A percentile compares a stretch with the other conserved stretches of the same genome.
These are phyloP conservation scores for Bathelium albidoporum DNA, from an alignment of 495 filamentous ascomycete genomes.

Conservation along the genomic window DNA sequence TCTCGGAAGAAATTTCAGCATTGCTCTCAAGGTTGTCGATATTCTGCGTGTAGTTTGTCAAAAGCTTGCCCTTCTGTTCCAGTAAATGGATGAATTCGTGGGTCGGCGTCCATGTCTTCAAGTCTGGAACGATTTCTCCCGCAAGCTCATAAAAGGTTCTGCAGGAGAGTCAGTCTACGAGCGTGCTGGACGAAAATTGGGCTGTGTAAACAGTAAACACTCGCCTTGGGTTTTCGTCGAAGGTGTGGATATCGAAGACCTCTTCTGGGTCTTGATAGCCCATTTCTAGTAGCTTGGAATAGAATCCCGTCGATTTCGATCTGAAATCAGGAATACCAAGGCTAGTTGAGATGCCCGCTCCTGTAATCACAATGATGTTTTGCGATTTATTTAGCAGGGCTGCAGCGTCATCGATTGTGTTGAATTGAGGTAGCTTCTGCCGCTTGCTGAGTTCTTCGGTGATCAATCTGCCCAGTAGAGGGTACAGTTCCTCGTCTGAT, in stretches of 20 bases:
- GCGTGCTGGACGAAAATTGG: too few species aligned
- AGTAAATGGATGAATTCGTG: slow-evolving; percentile 95
- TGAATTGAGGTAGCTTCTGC: slow-evolving; percentile 69
- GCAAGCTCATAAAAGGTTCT: slow-evolving; percentile 84
- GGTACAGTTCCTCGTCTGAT: slow-evolving; percentile 63
- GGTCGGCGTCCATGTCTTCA: slow-evolving; percentile 69
- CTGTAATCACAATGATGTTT: slow-evolving; percentile 89
- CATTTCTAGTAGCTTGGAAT: slow-evolving; percentile 68
- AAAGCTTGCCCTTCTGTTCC: slow-evolving; percentile 76
- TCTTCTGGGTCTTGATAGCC: slow-evolving; percentile 82
- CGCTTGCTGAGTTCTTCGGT: slow-evolving; percentile 74
- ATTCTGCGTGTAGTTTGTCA: slow-evolving; percentile 97
- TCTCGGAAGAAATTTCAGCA: slow-evolving; percentile 71
- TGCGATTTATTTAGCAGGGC: slow-evolving; percentile 57
- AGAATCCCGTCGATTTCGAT: slow-evolving; percentile 60
- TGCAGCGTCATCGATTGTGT: slow-evolving; percentile 81
- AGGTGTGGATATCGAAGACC: slow-evolving; percentile 82
- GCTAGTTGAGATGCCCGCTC: slow-evolving; percentile 71
- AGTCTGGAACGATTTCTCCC: slow-evolving; percentile 75
- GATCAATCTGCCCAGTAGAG: slow-evolving; percentile 64
- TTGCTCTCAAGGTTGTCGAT: slow-evolving; percentile 93
- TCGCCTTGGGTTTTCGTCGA: slow-evolving; percentile 66
- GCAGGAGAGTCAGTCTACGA: background rate
- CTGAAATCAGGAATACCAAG: slow-evolving; percentile 61
- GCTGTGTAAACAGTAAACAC: too few species aligned